Evolutionary conservation across 495 filamentous ascomycete species (phyloP).

Genomic region (Penicillium argentinense): DNA sequence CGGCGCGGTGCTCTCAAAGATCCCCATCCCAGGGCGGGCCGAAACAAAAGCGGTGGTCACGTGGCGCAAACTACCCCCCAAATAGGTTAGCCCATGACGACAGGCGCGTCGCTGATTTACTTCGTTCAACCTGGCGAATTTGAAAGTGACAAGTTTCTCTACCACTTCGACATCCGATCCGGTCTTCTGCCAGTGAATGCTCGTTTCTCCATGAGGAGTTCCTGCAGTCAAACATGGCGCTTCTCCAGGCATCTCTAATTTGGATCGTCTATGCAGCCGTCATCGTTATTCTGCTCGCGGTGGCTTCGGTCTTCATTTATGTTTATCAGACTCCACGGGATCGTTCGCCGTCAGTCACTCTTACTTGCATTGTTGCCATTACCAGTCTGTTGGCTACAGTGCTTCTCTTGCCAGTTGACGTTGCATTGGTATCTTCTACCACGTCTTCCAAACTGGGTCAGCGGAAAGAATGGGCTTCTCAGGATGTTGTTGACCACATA

Average conservation of each 20-base stretch:
- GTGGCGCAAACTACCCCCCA: neutral
- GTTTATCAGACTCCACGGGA: slow-evolving; percentile 86
- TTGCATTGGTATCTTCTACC: slow-evolving; percentile 90
- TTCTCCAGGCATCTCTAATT: slow-evolving; percentile 81
- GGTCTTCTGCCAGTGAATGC: too few species aligned
- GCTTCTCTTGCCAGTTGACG: slow-evolving; percentile 89
- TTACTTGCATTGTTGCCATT: slow-evolving; percentile 81
- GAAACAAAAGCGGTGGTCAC: neutral
- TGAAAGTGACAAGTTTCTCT: neutral
- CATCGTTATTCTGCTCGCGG: slow-evolving; percentile 64
- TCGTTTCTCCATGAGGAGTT: slow-evolving; percentile 12
- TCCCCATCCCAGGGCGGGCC: neutral
- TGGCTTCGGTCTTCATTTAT: slow-evolving; percentile 80
- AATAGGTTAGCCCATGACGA: slow-evolving; percentile 16
- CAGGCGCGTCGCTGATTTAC: slow-evolving; percentile 11
- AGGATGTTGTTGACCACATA: slow-evolving; percentile 72
- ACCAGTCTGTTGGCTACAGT: slow-evolving; percentile 87
- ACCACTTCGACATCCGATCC: too few species aligned
- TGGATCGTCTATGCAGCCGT: slow-evolving; percentile 90
- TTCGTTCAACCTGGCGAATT: too few species aligned
- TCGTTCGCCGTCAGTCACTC: slow-evolving; percentile 73
- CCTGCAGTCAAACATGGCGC: slow-evolving; percentile 49
- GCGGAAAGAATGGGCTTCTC: slow-evolving; percentile 93
- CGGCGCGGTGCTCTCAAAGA: too few species aligned
- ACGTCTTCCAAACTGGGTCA: slow-evolving; percentile 69